Evolutionary conservation across 1,284 basidiomycete species (phyloP).

Genomic region (Puccinia triticina): DNA sequence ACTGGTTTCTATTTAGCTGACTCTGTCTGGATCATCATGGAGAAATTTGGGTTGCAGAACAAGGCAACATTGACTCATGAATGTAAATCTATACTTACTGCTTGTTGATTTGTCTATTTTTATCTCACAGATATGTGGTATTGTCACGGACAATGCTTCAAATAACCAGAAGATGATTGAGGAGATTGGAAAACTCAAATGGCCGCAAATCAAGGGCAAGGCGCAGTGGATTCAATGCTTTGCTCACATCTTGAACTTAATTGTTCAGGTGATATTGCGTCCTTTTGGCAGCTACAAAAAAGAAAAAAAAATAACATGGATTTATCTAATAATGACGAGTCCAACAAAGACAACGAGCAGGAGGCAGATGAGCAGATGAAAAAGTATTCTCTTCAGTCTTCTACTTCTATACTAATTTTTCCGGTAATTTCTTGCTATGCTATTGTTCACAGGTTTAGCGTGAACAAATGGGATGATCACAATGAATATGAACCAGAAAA

Average conservation of each 20-base stretch:
- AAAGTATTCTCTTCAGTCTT: background rate
- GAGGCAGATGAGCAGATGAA: background rate
- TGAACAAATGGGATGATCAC: background rate
- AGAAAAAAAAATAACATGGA: background rate
- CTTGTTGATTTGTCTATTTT: background rate
- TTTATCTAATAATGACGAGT: background rate
- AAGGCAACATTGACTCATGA: background rate
- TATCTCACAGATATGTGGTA: background rate
- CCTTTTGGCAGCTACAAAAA: slow-evolving; percentile 15
- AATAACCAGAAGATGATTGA: background rate
- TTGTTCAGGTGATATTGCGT: background rate
- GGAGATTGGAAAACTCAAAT: too few species aligned
- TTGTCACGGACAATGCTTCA: slow-evolving; percentile 4
- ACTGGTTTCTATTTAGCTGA: slow-evolving; percentile 10
- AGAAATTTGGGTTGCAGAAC: too few species aligned
- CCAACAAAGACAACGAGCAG: background rate
- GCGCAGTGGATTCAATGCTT: too few species aligned
- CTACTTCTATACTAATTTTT: background rate
- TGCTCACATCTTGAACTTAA: too few species aligned
- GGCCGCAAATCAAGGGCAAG: too few species aligned
- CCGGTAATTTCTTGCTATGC: background rate
- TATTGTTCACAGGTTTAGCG: background rate
- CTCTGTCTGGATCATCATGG: background rate
- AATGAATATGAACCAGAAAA: background rate
- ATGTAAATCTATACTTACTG: background rate